phyloP scores from a whole-genome alignment of 768 basidiomycete species.

The Boletus fagicola region DNA sequence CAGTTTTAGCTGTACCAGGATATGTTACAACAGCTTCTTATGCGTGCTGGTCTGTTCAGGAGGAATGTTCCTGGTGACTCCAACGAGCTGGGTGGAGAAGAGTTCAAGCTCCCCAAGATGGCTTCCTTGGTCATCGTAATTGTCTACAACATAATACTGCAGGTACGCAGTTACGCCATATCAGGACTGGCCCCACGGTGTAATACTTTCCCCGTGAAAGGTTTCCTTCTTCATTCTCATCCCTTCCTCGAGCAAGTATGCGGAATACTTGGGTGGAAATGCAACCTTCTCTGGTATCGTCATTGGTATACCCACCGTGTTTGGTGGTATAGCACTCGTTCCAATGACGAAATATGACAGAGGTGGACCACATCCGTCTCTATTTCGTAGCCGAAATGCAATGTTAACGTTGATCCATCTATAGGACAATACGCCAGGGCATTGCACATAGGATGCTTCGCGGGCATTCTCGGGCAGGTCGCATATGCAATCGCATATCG shows the following conservation, averaged over 20 bases:
- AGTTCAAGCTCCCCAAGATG: conserved; percentile 49
- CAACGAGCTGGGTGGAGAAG: conserved; percentile 23
- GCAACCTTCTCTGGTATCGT: conserved; percentile 68
- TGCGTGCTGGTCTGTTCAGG: neutral
- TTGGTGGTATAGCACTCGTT: conserved; percentile 57
- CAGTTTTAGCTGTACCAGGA: neutral
- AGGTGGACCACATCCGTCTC: conserved; percentile 38
- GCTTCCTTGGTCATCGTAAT: conserved; percentile 47
- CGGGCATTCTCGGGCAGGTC: conserved; percentile 54
- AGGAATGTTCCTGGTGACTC: conserved; percentile 10
- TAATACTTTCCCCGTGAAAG: conserved; percentile 32
- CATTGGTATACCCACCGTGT: conserved; percentile 63
- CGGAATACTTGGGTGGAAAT: conserved; percentile 60
- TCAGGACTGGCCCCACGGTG: neutral
- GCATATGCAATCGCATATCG: conserved; percentile 62
- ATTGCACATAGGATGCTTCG: conserved; percentile 52
- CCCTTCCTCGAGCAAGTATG: conserved; percentile 63
- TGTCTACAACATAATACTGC: conserved; percentile 41
- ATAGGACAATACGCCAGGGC: conserved; percentile 55
- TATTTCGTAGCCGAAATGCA: neutral
- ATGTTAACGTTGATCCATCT: neutral
- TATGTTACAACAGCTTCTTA: conserved; percentile 12
- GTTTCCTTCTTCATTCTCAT: conserved; percentile 69
- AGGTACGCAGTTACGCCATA: conserved; percentile 33
- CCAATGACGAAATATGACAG: conserved; percentile 54